Evolutionary conservation across 1,139 yeast species (phyloP), one percentile per base, ranked within the genome.

Genomic region (Yamadazyma membranifaciens): DNA sequence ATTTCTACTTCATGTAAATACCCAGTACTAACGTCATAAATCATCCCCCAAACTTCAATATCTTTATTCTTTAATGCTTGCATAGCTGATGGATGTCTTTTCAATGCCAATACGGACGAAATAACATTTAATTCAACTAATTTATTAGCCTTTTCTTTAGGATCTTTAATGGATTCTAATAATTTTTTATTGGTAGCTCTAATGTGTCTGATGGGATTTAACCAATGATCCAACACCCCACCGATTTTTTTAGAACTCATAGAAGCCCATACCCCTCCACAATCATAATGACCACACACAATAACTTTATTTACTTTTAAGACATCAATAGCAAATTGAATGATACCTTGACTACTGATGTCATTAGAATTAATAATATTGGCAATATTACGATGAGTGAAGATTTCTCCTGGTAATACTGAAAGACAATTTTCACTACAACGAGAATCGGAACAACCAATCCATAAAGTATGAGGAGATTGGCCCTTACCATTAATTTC

Each of bases 231-330:
- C 45, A 87, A 69, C 16, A 81, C 83, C 24, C 92, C 91, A 26
- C 87, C 87, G 36, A 87, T 73, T 47, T 78, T 77, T 52, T 82
- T 80, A 45, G 80, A 75, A 5, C 84, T 75, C 44, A 92, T 66
- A 13, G 95, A 83, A 17, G 96, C 92, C 83, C 91, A 84, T 44
- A 89, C 81, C 26, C 98, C 98, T 38, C 98, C 98, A 70, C 98
- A 92, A 63, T 89, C 96, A 28, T 95, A 87, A 67, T 92, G 98
- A n/a, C 98, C 98, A 63, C 97, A 89, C 9, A 92, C 87, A 43
- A 92, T 76, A 45, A 92, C 81, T 56, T 87, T 88, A 50, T 75
- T 76, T 29, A 94, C 95, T 57, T 87, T 84, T 48, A 92, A 73
- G 14, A 85, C 91, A 54, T 88, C 92, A 47, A 92, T 80, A 2